Percentiles rank a stretch among this genome's conserved stretches.
phyloP scores from a whole-genome alignment of 106 monocot species.

The Dendrobium officinale region DNA sequence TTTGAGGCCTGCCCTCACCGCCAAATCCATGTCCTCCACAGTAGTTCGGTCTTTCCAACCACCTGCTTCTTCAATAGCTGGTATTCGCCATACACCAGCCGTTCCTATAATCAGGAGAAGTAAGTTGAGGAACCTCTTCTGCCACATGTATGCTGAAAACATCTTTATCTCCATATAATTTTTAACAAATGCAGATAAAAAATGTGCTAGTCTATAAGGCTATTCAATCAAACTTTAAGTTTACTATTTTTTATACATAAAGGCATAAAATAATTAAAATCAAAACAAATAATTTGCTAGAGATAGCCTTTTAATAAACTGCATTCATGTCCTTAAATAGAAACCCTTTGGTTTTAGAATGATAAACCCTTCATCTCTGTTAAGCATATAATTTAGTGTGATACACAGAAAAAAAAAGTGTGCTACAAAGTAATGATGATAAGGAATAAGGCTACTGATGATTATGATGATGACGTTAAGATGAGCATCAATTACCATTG shows the following conservation, averaged over 20 bases:
- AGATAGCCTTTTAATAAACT: not conserved
- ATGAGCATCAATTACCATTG: slow-evolving; percentile 27
- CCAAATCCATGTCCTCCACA: slow-evolving; percentile 57
- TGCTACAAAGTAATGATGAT: not conserved
- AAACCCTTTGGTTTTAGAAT: not conserved
- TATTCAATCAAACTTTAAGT: not conserved
- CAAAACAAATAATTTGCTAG: not conserved
- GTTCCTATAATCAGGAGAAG: slow-evolving; percentile 23
- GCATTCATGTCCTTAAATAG: not conserved
- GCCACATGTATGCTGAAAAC: not conserved
- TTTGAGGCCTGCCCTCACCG: slow-evolving; percentile 31
- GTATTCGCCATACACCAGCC: slow-evolving; percentile 50
- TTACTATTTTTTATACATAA: no score
- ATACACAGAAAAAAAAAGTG: not conserved
- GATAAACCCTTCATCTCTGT: not conserved
- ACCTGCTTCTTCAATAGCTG: slow-evolving; percentile 40
- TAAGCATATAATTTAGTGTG: not conserved
- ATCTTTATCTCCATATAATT: not conserved
- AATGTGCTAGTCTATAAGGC: not conserved
- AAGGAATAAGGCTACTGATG: not conserved
- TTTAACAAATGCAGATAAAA: not conserved
- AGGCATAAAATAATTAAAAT: not conserved
- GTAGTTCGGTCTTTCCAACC: slow-evolving; percentile 60
- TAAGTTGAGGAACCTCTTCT: not conserved
- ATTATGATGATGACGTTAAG: not conserved